phyloP scores from a whole-genome alignment of 164 flowering plant species.

The Dillenia turbinata region DNA sequence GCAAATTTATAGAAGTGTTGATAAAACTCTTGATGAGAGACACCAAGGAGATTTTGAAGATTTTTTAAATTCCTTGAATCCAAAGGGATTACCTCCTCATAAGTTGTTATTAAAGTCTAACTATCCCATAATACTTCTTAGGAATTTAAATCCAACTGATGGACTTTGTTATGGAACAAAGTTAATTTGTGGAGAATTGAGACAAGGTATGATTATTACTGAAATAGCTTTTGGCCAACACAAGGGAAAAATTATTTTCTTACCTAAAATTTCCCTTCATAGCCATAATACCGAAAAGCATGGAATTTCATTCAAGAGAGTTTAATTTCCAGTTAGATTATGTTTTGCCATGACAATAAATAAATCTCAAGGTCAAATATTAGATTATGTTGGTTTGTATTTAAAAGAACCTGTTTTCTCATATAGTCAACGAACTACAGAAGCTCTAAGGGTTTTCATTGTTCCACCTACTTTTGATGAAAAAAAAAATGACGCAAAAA shows the following conservation, averaged over 20 bases:
- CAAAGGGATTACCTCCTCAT: too few relatives aligned
- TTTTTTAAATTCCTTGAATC: too few relatives aligned
- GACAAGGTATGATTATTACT: neutral
- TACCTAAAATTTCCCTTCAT: neutral
- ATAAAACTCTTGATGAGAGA: too few relatives aligned
- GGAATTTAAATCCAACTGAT: neutral
- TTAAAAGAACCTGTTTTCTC: too few relatives aligned
- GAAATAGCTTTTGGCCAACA: neutral
- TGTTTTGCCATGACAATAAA: constrained; percentile 5
- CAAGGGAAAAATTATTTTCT: neutral
- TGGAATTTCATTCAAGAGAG: neutral
- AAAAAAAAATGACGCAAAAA: too few relatives aligned
- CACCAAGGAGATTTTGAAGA: too few relatives aligned
- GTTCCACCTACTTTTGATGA: too few relatives aligned
- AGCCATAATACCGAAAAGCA: neutral
- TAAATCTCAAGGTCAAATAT: neutral
- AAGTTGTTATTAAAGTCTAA: too few relatives aligned
- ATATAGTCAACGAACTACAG: too few relatives aligned
- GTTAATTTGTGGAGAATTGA: neutral
- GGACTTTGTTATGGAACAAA: neutral
- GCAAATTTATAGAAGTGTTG: too few relatives aligned
- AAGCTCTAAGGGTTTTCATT: too few relatives aligned
- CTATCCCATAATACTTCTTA: neutral
- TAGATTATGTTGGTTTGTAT: neutral
- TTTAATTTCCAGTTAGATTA: neutral